Conservation (phyloP, 208 protist genomes). For the Leishmania amazonensis region DNA sequence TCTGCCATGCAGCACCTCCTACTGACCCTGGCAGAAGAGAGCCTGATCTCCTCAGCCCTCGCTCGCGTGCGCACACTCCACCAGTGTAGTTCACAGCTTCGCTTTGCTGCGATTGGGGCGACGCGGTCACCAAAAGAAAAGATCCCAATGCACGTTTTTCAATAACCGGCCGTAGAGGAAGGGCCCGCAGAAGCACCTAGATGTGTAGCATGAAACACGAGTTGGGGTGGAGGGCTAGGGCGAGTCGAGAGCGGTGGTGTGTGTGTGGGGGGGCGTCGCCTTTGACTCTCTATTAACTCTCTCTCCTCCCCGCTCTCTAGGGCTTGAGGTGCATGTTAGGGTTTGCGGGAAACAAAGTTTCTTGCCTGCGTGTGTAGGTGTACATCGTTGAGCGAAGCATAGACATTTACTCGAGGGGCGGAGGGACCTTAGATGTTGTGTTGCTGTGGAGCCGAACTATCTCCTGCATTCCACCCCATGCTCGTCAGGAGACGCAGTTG, state of each 20-base stretch:
- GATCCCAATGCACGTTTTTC: not conserved
- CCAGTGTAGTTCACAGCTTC: not conserved
- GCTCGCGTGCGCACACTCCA: conserved; percentile 7
- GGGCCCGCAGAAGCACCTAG: not conserved
- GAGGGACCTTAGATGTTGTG: not conserved
- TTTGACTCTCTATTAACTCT: not conserved
- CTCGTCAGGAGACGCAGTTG: not conserved
- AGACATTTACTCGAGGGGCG: not conserved
- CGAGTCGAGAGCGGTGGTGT: not conserved
- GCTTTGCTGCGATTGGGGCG: not conserved
- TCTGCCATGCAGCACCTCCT: conserved; percentile 22
- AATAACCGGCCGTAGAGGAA: not conserved
- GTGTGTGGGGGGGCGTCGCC: not conserved
- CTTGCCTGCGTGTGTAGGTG: not conserved
- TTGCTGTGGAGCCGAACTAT: not conserved
- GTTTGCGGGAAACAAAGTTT: not conserved
- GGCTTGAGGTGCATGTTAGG: not conserved
- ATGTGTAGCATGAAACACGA: not conserved
- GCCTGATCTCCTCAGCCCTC: conserved; percentile 13
- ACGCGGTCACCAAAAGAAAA: not conserved
- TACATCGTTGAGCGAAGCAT: not conserved
- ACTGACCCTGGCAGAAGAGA: conserved; percentile 21
- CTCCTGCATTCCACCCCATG: not conserved
- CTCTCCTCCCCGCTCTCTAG: not conserved
- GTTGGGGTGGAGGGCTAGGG: not conserved